Percentiles rank a stretch among this genome's conserved stretches.
Evolutionary conservation across 2,329 filamentous ascomycete genomes (phyloP).

Genomic region (Atkinsonella texensis): DNA sequence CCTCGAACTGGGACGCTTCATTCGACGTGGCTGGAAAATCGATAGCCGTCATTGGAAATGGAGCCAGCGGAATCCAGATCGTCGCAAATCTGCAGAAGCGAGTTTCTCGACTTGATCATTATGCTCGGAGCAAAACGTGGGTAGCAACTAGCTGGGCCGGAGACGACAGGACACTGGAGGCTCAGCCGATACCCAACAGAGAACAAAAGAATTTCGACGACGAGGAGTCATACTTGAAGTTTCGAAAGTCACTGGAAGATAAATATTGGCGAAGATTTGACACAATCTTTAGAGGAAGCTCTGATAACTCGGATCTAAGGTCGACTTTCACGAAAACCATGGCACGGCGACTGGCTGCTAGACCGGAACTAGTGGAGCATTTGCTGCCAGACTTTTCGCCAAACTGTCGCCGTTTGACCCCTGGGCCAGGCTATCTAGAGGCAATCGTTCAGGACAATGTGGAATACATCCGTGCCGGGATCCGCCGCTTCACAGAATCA

Average conservation of each 20-base stretch:
- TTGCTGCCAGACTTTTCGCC: constrained; percentile 52
- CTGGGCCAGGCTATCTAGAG: constrained; percentile 56
- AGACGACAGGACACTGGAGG: constrained; percentile 39
- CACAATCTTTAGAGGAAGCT: constrained; percentile 40
- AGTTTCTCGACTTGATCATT: constrained; percentile 46
- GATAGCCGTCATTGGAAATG: constrained; percentile 51
- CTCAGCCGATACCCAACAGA: constrained; percentile 42
- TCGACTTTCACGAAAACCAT: constrained; percentile 36
- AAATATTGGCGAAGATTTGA: constrained; percentile 50
- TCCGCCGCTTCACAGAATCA: constrained; percentile 43
- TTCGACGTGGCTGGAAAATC: constrained; percentile 37
- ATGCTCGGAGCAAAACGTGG: constrained; percentile 55
- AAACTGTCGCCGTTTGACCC: constrained; percentile 52
- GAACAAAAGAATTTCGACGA: constrained; percentile 48
- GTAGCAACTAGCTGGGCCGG: constrained; percentile 51
- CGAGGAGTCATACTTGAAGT: constrained; percentile 46
- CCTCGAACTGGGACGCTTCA: constrained; percentile 45
- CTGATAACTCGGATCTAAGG: constrained; percentile 34
- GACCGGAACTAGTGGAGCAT: constrained; percentile 41
- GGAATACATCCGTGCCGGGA: constrained; percentile 44
- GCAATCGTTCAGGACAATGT: constrained; percentile 50
- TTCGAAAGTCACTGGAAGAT: constrained; percentile 43
- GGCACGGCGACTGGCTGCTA: constrained; percentile 36
- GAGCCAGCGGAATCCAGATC: constrained; percentile 47
- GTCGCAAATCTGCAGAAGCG: constrained; percentile 38